Percentiles rank a stretch among this genome's conserved stretches.
Evolutionary conservation across 2,329 filamentous ascomycete genomes (phyloP).

Genomic region (Fonsecaea multimorphosa): DNA sequence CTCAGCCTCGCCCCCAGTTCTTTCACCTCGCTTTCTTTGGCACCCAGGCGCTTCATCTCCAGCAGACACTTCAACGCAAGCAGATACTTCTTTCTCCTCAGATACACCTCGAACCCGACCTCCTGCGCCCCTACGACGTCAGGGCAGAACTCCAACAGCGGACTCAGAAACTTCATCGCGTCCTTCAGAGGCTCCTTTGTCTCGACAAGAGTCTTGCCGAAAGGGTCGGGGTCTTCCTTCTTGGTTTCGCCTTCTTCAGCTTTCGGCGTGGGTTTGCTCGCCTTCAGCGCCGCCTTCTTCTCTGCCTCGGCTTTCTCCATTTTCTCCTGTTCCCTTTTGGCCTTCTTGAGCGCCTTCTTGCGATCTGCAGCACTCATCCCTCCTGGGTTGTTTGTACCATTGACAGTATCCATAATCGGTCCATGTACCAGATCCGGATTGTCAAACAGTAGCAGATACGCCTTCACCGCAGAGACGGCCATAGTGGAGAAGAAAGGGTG

Average conservation of each 20-base stretch:
- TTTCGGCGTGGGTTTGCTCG: conserved; percentile 66
- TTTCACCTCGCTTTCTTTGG: conserved; percentile 73
- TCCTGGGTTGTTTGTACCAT: conserved; percentile 58
- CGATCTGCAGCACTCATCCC: conserved; percentile 66
- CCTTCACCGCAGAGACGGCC: conserved; percentile 77
- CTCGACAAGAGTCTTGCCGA: conserved; percentile 77
- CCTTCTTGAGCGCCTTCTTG: conserved; percentile 90
- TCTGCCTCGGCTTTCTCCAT: conserved; percentile 80
- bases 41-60: conserved; percentile 71
- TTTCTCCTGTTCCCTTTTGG: conserved; percentile 77
- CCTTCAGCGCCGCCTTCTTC: conserved; percentile 84
- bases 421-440: conserved; percentile 71
- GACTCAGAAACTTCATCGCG: conserved; percentile 82
- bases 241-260: conserved; percentile 65
- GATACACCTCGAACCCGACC: conserved; percentile 87
- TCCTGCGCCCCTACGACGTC: conserved; percentile 81
- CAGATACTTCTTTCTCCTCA: conserved; percentile 85
- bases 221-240: conserved; percentile 89
- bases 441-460: conserved; percentile 81
- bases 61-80: conserved; percentile 86
- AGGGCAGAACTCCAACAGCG: conserved; percentile 81
- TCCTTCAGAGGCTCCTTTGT: conserved; percentile 84
- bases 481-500: conserved; percentile 92
- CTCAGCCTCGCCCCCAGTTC: conserved; percentile 75
- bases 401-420: conserved; percentile 61